Conservation (phyloP, 352 stramenopile species). For the Phytophthora hybrid region DNA sequence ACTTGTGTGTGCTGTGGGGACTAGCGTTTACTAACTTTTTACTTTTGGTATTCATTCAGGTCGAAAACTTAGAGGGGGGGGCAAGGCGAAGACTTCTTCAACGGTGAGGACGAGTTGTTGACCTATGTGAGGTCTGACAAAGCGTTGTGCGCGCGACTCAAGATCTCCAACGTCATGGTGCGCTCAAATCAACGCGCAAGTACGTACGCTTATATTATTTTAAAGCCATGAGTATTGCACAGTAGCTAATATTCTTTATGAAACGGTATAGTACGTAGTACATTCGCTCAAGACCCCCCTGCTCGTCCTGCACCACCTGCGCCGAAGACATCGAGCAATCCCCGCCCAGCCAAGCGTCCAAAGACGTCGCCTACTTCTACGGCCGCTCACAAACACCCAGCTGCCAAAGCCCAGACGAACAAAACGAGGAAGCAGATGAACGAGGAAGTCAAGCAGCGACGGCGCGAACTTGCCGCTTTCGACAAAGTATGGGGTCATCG, state of each 20-base stretch:
- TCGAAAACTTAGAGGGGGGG: not conserved
- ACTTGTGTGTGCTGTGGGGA: no score
- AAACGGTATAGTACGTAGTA: not conserved
- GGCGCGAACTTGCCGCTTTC: conserved; percentile 1
- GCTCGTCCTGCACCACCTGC: not conserved
- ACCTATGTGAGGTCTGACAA: not conserved
- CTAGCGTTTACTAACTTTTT: not conserved
- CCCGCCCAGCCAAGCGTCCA: not conserved
- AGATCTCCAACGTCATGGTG: conserved; percentile 2
- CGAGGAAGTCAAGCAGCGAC: not conserved
- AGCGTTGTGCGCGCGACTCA: conserved; percentile 2
- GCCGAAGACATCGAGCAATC: not conserved
- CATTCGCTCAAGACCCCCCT: not conserved
- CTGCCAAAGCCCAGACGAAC: not conserved
- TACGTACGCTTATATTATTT: not conserved
- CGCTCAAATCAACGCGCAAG: not conserved
- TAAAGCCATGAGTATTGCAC: no score
- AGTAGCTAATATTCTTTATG: no score
- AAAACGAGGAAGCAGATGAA: conserved; percentile 12
- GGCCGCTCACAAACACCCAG: not conserved
- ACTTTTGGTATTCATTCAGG: not conserved
- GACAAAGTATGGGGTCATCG: conserved; percentile 8
- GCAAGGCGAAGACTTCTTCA: conserved; percentile 10
- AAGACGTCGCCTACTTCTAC: not conserved
- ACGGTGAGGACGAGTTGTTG: conserved; percentile 3